Evolutionary conservation across 768 basidiomycete genomes (phyloP), one percentile per base, ranked within the genome.

Genomic region (Boletus speciosus): DNA sequence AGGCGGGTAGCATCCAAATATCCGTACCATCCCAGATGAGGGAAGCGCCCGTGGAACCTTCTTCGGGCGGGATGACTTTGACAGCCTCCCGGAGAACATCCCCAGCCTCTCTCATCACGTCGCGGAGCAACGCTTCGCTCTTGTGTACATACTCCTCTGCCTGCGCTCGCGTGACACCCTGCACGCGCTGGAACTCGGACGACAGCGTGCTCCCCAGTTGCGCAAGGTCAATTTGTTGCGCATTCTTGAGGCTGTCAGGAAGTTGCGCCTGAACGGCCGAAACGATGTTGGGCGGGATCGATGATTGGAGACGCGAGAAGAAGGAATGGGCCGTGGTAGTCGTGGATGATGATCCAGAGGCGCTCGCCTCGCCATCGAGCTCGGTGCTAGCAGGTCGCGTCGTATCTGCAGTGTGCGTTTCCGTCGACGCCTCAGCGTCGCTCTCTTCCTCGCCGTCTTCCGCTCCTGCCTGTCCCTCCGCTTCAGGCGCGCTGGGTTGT

Each of bases 61-160:
- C 79, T 36, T 88, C 85, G 1, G 94, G 94, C 0, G 94, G 95
- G 14, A 98, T 77, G 47, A 97, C 88, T 69, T 94, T 95, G 62
- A 98, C 92, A 11, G 91, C 93, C 47, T 98, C 94, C 49, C 80
- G 84, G 10, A 95, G 74, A 15, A 87, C 85, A 58, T 89, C 93
- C 52, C 89, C 81, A 7, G 90, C 88, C 63, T 91, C 90, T 62
- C 83, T 86, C 62, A 90, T 79, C 2, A 84, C 88, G 54, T 85
- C 86, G 38, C 81, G 76, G 31, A 88, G 67, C 34, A 86, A 64
- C 8, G 68, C 76, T 59, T 88, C 86, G 66, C 85, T 86, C 74
- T 84, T 87, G 62, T 86, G 83, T 31, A 88, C 81, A 65, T 93
- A 93, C 61, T 90, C 92, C 67, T 92, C 93, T 6, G 90, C 90